Conservation (phyloP, 2,329 filamentous ascomycete species). For the Allantophomopsis lycopodina region DNA sequence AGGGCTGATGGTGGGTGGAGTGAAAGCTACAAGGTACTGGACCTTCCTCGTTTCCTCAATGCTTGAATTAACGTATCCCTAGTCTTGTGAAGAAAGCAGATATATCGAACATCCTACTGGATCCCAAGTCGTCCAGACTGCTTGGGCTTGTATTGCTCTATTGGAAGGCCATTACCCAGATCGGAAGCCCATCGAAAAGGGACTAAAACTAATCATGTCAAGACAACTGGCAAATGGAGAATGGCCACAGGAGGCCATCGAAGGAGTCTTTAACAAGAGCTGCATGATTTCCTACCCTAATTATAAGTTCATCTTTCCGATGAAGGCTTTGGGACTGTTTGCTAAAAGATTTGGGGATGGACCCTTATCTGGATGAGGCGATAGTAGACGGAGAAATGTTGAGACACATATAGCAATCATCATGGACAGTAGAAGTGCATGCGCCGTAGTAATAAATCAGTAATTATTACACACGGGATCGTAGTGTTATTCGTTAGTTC, state of each 20-base stretch:
- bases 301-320: slow-evolving; percentile 93
- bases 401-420: no score
- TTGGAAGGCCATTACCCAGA: slow-evolving; percentile 76
- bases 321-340: slow-evolving; percentile 85
- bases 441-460: no score
- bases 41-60: neutral
- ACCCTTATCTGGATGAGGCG: slow-evolving; percentile 3
- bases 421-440: no score
- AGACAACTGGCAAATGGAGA: slow-evolving; percentile 82
- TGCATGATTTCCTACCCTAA: slow-evolving; percentile 99
- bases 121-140: slow-evolving; percentile 87
- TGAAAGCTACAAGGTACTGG: slow-evolving; percentile 66
- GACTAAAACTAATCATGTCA: slow-evolving; percentile 68
- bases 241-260: slow-evolving; percentile 91
- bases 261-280: slow-evolving; percentile 97
- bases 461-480: no score
- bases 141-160: slow-evolving; percentile 74
- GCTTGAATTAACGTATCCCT: slow-evolving; percentile 8
- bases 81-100: slow-evolving; percentile 63
- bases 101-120: slow-evolving; percentile 63
- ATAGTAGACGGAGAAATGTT: no score
- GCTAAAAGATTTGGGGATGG: slow-evolving; percentile 15
- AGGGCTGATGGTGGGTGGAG: slow-evolving; percentile 90
- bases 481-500: no score
- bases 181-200: slow-evolving; percentile 55